Conservation (phyloP, 2,329 filamentous ascomycete genomes). For the Emericellopsis atlantica region DNA sequence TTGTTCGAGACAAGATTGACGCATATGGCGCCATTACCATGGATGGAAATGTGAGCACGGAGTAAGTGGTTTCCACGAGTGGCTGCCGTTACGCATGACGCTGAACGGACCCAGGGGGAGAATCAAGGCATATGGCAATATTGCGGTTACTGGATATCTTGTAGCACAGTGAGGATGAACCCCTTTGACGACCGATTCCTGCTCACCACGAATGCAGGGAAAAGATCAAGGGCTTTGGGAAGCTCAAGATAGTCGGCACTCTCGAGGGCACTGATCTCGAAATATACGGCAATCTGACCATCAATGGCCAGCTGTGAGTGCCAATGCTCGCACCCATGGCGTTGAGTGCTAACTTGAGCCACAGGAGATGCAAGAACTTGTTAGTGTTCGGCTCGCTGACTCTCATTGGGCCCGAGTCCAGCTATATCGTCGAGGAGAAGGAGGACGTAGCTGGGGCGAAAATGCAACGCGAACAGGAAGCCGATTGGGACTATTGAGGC, state of each 20-base stretch:
- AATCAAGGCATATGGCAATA: slow-evolving; percentile 33
- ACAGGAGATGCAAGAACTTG: slow-evolving; percentile 26
- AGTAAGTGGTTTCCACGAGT: slow-evolving; percentile 16
- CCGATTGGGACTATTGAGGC: slow-evolving; percentile 22
- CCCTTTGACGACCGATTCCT: background rate
- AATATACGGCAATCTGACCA: slow-evolving; percentile 31
- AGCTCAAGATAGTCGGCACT: slow-evolving; percentile 28
- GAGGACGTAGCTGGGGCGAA: slow-evolving; percentile 30
- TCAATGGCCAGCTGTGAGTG: slow-evolving; percentile 30
- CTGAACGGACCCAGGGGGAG: slow-evolving; percentile 18
- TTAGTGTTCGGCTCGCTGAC: slow-evolving; percentile 32
- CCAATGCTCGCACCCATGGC: background rate
- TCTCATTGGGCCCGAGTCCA: slow-evolving; percentile 29
- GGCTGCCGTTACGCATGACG: background rate
- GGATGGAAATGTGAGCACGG: slow-evolving; percentile 27
- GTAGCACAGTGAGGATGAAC: slow-evolving; percentile 18
- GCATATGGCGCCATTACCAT: slow-evolving; percentile 30
- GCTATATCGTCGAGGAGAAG: slow-evolving; percentile 26
- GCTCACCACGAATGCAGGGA: slow-evolving; percentile 14
- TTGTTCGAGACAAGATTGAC: slow-evolving; percentile 29
- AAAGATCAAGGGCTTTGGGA: slow-evolving; percentile 33
- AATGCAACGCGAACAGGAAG: slow-evolving; percentile 24
- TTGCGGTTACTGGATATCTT: slow-evolving; percentile 25
- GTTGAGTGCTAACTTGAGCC: slow-evolving; percentile 3
- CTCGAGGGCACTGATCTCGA: slow-evolving; percentile 29